Conservation (phyloP, 306 rosid genomes). For the Casuarina glauca region DNA sequence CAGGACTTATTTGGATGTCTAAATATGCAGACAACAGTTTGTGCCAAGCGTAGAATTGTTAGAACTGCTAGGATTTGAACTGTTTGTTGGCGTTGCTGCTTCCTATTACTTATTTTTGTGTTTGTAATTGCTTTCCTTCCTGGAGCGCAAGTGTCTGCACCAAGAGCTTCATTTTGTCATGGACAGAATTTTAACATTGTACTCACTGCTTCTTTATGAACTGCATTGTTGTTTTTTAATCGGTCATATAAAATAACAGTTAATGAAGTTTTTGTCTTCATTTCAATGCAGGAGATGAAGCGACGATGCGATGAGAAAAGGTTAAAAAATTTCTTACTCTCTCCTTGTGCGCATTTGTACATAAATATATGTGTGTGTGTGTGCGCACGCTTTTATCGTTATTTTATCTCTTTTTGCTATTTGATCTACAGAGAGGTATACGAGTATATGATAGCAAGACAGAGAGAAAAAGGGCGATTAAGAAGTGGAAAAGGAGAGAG, state of each 20-base stretch:
- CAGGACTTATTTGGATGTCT: neutral
- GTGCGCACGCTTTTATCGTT: neutral
- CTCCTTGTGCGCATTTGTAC: neutral
- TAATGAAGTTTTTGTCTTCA: conserved; percentile 27
- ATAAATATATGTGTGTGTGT: conserved; percentile 8
- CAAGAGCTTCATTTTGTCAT: conserved; percentile 2
- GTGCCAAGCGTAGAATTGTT: conserved; percentile 1
- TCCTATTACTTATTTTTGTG: neutral
- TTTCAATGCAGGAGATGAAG: conserved; percentile 93
- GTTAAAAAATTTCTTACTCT: conserved; percentile 35
- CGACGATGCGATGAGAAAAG: conserved; percentile 95
- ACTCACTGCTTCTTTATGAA: neutral
- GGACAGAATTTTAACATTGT: neutral
- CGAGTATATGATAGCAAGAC: conserved; percentile 65
- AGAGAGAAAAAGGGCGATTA: conserved; percentile 79
- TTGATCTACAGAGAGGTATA: conserved; percentile 74
- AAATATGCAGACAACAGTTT: neutral
- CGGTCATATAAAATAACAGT: conserved; percentile 1
- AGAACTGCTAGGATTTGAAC: conserved; percentile 4
- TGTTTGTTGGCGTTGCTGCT: neutral
- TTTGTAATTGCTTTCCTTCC: neutral
- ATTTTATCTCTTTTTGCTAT: conserved; percentile 30
- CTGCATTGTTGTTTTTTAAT: neutral
- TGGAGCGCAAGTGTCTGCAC: neutral
- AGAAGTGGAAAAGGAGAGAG: conserved; percentile 70